phyloP scores from a whole-genome alignment of 2,329 filamentous ascomycete genomes.

The Leptographium wingfieldii region DNA sequence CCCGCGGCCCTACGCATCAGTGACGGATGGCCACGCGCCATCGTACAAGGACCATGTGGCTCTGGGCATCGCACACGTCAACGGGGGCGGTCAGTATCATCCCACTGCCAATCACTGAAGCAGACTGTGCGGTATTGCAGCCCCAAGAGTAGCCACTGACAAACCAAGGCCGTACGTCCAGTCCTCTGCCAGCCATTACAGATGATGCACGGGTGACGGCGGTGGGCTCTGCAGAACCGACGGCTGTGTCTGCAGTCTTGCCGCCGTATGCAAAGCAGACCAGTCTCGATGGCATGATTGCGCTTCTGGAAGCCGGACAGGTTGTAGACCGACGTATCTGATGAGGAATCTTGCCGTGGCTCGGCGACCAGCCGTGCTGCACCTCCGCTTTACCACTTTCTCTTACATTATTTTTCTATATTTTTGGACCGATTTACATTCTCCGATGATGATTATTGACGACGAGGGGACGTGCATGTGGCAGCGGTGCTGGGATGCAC shows the following conservation, averaged over 20 bases:
- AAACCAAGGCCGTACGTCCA: constrained; percentile 14
- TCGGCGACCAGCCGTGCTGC: background rate
- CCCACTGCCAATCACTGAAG: background rate
- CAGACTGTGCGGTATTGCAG: background rate
- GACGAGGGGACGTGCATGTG: background rate
- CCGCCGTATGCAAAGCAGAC: constrained; percentile 1
- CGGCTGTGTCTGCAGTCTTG: background rate
- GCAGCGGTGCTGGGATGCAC: background rate
- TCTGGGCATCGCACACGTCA: constrained; percentile 1
- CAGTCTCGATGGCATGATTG: constrained; percentile 44
- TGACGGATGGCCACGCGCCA: background rate
- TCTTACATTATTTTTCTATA: background rate
- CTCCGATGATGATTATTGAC: background rate
- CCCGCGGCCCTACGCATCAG: background rate
- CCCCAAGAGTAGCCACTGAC: constrained; percentile 1
- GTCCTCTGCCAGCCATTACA: constrained; percentile 3
- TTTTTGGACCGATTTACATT: background rate
- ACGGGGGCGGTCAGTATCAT: constrained; percentile 10
- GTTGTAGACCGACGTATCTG: constrained; percentile 30
- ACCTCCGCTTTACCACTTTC: background rate
- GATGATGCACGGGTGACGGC: background rate
- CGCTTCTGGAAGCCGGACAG: constrained; percentile 44
- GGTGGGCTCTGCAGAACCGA: background rate
- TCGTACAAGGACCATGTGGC: constrained; percentile 2
- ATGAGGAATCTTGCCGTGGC: background rate